Evolutionary conservation across 129 eudicot genomes (phyloP).

Genomic region (Tagetes patula): DNA sequence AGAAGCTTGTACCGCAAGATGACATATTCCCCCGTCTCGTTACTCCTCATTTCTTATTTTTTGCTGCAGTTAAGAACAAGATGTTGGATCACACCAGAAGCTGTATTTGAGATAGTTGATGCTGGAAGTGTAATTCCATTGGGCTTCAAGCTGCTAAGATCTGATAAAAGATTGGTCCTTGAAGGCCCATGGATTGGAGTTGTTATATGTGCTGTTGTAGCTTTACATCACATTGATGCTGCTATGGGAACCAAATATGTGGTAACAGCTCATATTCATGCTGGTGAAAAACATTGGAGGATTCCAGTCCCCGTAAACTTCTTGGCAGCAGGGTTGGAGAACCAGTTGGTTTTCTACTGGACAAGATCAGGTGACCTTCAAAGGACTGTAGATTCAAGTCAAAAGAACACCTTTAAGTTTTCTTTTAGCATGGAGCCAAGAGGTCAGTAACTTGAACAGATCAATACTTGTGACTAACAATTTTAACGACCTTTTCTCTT

Average conservation of each 20-base stretch:
- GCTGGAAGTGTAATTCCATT: slow-evolving; percentile 27
- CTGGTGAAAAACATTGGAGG: slow-evolving; percentile 5
- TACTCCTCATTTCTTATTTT: not conserved
- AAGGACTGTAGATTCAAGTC: not conserved
- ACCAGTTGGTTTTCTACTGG: slow-evolving; percentile 23
- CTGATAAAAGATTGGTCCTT: not conserved
- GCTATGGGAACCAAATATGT: slow-evolving; percentile 12
- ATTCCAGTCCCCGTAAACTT: not conserved
- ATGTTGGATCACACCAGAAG: slow-evolving; percentile 23
- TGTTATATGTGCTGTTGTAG: slow-evolving; percentile 25
- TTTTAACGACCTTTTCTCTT: too few relatives aligned
- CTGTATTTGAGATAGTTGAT: slow-evolving; percentile 31
- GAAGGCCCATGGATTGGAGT: slow-evolving; percentile 25
- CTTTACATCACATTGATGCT: not conserved
- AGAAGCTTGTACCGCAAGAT: not conserved
- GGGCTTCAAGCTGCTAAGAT: not conserved
- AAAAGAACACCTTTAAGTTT: not conserved
- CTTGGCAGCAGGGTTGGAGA: slow-evolving; percentile 8
- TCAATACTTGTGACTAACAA: too few relatives aligned
- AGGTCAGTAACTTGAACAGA: slow-evolving; percentile 5
- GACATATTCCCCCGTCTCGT: not conserved
- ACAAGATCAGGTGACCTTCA: not conserved
- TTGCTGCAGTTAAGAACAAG: slow-evolving; percentile 14
- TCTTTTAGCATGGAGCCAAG: slow-evolving; percentile 3
- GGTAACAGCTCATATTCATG: slow-evolving; percentile 16